Base-by-base conservation (phyloP, 805 yeast species). In the Yarrowia yakushimensis region DNA sequence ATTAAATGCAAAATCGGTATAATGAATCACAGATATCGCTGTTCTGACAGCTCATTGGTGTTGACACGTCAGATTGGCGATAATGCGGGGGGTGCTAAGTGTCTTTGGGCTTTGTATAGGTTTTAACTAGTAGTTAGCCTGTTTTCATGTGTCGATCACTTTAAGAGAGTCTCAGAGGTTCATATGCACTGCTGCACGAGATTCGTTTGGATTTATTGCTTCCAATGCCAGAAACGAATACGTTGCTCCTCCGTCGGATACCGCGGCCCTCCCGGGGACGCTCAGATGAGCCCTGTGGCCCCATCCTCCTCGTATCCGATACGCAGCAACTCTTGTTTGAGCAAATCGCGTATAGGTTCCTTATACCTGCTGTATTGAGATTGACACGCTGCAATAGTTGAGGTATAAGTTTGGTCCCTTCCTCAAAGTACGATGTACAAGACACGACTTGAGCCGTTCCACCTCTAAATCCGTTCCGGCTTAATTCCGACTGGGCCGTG, bases 271-370 rank as follows among this genome's bases (percentile, higher is more conserved):
- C 28, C 4, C 30, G 34, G 23, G 15, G 18, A 8, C 25, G 36
- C 25, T 45, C 52, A 45, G 25, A 36, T 45, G 52, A 45, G 36
- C 7, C 8, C 34, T 7, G 33, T 28, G 50, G 36, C 18, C 52
- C 34, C 34, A 36, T 11, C 36, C 12, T 45, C 27, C 33, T 45
- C 52, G 52, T 30, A 30, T 30, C 52, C 17, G 36, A 45, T 43
- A 43, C 50, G 50, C 23, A 2, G 50, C 34, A 43, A 23, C 33
- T 12, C 33, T 27, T 30, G 13, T 30, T 9, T 13, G 28, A 36
- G 52, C 36, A 45, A 20, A 45, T n/a, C 33, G 34, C 52, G 52
- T 45, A 45, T 45, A 45, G 52, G 36, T 3, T 36, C 52, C 52
- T 28, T 45, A n/a, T 8, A 18, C 52, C 23, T 45, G 17, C 52